A percentile compares a stretch with the other conserved stretches of the same genome.
These are phyloP conservation scores for Pythium phragmitis DNA, from an alignment of 352 stramenopile genomes.

Conservation along the genomic window DNA sequence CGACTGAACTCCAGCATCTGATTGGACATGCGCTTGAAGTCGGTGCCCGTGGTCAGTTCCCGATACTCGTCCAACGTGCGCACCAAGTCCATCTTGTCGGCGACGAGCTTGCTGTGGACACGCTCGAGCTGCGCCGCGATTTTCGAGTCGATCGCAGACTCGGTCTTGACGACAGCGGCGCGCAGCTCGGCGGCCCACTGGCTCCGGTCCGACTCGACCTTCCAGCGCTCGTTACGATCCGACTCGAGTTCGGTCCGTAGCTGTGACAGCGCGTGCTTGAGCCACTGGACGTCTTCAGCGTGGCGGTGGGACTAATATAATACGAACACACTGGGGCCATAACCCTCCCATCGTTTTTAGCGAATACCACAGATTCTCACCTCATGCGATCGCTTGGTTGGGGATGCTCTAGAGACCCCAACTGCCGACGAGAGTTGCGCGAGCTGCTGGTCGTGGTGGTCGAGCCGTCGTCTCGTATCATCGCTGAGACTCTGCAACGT, in stretches of 20 bases:
- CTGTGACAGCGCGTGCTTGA: slow-evolving; percentile 43
- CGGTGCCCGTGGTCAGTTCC: slow-evolving; percentile 37
- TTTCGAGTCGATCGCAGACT: slow-evolving; percentile 43
- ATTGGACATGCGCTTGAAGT: slow-evolving; percentile 50
- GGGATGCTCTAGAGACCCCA: slow-evolving; percentile 16
- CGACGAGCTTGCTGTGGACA: slow-evolving; percentile 38
- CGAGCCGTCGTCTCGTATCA: slow-evolving; percentile 39
- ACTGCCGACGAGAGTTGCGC: slow-evolving; percentile 2
- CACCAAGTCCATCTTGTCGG: slow-evolving; percentile 55
- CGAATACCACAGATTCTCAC: not conserved
- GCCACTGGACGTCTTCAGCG: slow-evolving; percentile 34
- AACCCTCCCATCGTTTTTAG: not conserved
- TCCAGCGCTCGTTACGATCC: slow-evolving; percentile 57
- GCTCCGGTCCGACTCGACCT: slow-evolving; percentile 31
- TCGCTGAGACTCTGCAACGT: slow-evolving; percentile 31
- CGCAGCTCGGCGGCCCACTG: slow-evolving; percentile 36
- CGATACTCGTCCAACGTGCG: slow-evolving; percentile 53
- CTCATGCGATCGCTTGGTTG: slow-evolving; percentile 17
- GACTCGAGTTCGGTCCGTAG: slow-evolving; percentile 53
- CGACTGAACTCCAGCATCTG: slow-evolving; percentile 54
- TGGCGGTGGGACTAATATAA: slow-evolving; percentile 31
- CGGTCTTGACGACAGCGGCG: slow-evolving; percentile 30
- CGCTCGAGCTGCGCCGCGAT: slow-evolving; percentile 45
- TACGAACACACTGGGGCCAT: no score
- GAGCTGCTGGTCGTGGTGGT: slow-evolving; percentile 43